Evolutionary conservation across 2,329 filamentous ascomycete species (phyloP).

Genomic region (Neophaeococcomyces mojaviensis): DNA sequence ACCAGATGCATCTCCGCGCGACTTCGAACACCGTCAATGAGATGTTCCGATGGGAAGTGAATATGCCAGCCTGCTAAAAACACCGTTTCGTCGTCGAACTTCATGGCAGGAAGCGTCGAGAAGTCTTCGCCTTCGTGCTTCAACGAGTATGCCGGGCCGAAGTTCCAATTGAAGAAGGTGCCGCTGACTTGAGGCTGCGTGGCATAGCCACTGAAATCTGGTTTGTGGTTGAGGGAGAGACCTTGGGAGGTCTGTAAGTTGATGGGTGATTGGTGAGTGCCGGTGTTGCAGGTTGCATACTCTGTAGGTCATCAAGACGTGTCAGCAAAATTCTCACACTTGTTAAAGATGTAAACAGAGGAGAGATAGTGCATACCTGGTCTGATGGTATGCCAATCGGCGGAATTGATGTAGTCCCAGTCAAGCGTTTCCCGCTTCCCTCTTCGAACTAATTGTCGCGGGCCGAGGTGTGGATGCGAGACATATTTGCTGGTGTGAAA

Average conservation of each 20-base stretch:
- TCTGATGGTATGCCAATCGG: too few relatives aligned
- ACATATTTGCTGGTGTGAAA: too few relatives aligned
- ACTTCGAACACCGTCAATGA: constrained; percentile 33
- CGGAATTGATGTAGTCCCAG: too few relatives aligned
- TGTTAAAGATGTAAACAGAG: too few relatives aligned
- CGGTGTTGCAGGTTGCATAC: constrained; percentile 42
- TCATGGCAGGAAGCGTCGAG: constrained; percentile 34
- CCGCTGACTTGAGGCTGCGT: constrained; percentile 26
- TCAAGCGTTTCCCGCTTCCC: too few relatives aligned
- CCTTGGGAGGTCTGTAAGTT: constrained; percentile 34
- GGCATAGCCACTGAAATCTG: constrained; percentile 36
- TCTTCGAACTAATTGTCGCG: too few relatives aligned
- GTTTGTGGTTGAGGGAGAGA: constrained; percentile 33
- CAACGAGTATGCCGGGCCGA: constrained; percentile 40
- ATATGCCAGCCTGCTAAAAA: constrained; percentile 47
- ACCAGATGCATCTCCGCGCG: constrained; percentile 45
- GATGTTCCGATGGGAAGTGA: constrained; percentile 45
- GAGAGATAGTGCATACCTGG: too few relatives aligned
- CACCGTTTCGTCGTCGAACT: constrained; percentile 40
- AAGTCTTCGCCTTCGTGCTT: constrained; percentile 30
- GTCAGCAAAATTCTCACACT: too few relatives aligned
- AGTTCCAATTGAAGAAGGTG: constrained; percentile 43
- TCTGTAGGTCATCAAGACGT: too few relatives aligned
- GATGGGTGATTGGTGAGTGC: constrained; percentile 46
- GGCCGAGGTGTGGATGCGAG: too few relatives aligned